Conservation (phyloP, 371 early-diverging fungal species). For the Syncephalastrum sp. region DNA sequence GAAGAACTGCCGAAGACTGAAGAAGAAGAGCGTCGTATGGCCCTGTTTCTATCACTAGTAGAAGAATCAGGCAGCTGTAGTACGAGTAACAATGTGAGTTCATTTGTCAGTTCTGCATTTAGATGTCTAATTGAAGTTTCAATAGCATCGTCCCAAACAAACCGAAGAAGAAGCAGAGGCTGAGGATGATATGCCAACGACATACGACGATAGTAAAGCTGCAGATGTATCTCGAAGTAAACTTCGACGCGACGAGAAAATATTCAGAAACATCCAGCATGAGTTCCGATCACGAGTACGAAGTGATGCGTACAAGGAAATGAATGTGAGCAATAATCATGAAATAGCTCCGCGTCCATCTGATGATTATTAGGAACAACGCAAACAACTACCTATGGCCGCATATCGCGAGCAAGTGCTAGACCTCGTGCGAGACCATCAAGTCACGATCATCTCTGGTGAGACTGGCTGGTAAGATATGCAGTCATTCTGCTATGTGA, state of each 20-base stretch:
- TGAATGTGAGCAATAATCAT: slow-evolving; percentile 23
- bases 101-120: too few relatives aligned
- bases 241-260: background rate
- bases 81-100: slow-evolving; percentile 13
- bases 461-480: slow-evolving; percentile 77
- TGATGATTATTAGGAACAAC: slow-evolving; percentile 37
- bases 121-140: too few relatives aligned
- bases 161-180: too few relatives aligned
- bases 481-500: slow-evolving; percentile 1
- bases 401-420: slow-evolving; percentile 59
- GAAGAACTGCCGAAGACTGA: slow-evolving; percentile 24
- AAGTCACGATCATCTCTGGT: slow-evolving; percentile 81
- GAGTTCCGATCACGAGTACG: slow-evolving; percentile 27
- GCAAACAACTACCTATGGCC: slow-evolving; percentile 63
- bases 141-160: too few relatives aligned
- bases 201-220: too few relatives aligned
- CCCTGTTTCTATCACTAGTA: slow-evolving; percentile 24
- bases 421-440: slow-evolving; percentile 48
- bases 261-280: slow-evolving; percentile 15
- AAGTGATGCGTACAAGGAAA: slow-evolving; percentile 29
- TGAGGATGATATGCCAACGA: too few relatives aligned
- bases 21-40: slow-evolving; percentile 26
- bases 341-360: background rate
- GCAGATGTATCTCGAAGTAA: background rate
- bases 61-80: slow-evolving; percentile 14